phyloP scores from a whole-genome alignment of 345 rosid genomes.

The Durio zibethinus region DNA sequence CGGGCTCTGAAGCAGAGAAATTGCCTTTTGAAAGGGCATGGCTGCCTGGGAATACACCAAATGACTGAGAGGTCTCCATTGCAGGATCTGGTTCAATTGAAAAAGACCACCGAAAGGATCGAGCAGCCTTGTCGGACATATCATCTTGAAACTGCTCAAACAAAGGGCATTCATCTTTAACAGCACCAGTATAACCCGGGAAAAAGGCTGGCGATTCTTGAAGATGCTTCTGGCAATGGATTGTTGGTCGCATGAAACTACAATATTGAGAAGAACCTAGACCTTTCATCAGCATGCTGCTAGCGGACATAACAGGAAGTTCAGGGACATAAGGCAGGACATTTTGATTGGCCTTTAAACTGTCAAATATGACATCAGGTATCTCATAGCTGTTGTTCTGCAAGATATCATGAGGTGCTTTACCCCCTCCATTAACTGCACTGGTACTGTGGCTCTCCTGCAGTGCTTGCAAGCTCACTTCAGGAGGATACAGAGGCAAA shows the following conservation, averaged over 20 bases:
- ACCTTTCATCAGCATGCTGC: constrained; percentile 61
- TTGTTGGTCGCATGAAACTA: constrained; percentile 47
- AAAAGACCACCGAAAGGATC: constrained; percentile 47
- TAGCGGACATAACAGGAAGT: constrained; percentile 51
- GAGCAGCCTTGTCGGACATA: constrained; percentile 36
- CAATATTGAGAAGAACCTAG: constrained; percentile 54
- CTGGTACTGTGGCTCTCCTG: constrained; percentile 45
- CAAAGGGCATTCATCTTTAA: constrained; percentile 46
- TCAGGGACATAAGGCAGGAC: constrained; percentile 59
- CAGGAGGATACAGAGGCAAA: constrained; percentile 92
- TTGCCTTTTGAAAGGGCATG: constrained; percentile 81
- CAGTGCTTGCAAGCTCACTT: constrained; percentile 53
- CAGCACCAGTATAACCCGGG: constrained; percentile 40
- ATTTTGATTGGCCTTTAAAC: constrained; percentile 50
- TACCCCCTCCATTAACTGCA: constrained; percentile 35
- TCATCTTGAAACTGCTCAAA: constrained; percentile 51
- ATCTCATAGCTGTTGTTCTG: constrained; percentile 51
- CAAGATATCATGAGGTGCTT: constrained; percentile 54
- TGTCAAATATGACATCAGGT: constrained; percentile 65
- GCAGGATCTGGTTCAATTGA: constrained; percentile 52
- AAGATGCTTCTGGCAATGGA: constrained; percentile 57
- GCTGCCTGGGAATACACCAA: constrained; percentile 61
- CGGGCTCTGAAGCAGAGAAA: constrained; percentile 84
- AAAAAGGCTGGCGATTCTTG: constrained; percentile 48
- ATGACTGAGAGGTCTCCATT: constrained; percentile 38